Percentiles rank a stretch among this genome's conserved stretches.
Evolutionary conservation across 139 green algal species (phyloP).

Genomic region (Zygnema circumcarinatum): DNA sequence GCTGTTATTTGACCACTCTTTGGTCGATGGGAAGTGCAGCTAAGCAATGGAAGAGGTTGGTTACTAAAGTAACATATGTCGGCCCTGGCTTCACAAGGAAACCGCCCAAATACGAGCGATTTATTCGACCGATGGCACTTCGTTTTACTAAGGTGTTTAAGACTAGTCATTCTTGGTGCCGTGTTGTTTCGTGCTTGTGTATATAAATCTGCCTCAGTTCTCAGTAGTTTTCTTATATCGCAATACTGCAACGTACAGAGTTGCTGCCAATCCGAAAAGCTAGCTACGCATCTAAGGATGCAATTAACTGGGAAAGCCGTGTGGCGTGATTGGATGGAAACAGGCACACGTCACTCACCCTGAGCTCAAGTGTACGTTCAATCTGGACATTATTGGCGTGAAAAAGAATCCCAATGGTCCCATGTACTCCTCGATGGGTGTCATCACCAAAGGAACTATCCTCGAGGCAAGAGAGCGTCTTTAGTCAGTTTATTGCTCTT

Average conservation of each 20-base stretch:
- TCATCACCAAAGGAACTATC: slow-evolving; percentile 89
- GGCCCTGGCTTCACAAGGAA: slow-evolving; percentile 96
- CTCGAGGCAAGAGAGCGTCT: slow-evolving; percentile 95
- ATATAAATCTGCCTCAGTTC: neutral
- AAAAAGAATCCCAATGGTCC: slow-evolving; percentile 99
- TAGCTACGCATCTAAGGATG: no score
- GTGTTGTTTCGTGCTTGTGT: neutral
- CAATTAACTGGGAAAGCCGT: no score
- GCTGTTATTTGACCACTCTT: no score
- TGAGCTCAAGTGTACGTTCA: slow-evolving; percentile 98
- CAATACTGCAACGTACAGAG: no score
- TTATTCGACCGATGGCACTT: slow-evolving; percentile 96
- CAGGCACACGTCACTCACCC: slow-evolving; percentile 96
- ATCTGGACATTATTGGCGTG: slow-evolving; percentile 95
- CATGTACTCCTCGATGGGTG: slow-evolving; percentile 94
- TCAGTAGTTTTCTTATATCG: no score
- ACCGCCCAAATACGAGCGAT: slow-evolving; percentile 99
- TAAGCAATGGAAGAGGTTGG: slow-evolving; percentile 99
- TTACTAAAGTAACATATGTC: slow-evolving; percentile 99
- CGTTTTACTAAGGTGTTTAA: slow-evolving; percentile 94
- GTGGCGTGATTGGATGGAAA: no score
- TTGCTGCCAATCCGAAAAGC: no score
- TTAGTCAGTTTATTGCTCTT: slow-evolving; percentile 69
- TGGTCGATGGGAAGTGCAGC: no score
- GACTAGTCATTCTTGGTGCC: neutral